These are phyloP conservation scores for Ceratobasidium sp. DNA, from an alignment of 1,284 basidiomycete species.

Conservation along the genomic window DNA sequence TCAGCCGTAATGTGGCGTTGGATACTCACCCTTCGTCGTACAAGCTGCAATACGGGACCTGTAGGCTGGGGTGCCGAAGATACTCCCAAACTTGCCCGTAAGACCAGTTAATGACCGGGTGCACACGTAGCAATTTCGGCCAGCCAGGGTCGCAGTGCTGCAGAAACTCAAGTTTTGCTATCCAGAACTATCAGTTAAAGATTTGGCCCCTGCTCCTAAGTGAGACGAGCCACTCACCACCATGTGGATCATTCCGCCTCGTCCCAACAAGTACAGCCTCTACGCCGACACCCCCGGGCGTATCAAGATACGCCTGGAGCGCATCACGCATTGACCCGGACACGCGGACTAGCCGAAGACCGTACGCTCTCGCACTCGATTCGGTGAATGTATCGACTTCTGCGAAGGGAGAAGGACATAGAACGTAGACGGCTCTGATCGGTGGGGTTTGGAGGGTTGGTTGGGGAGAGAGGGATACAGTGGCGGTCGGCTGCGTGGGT, in stretches of 20 bases:
- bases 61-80: constrained; percentile 69
- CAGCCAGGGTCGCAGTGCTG: constrained; percentile 89
- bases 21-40: constrained; percentile 89
- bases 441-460: constrained; percentile 57
- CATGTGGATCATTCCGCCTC: constrained; percentile 90
- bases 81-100: constrained; percentile 94
- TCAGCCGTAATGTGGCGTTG: constrained; percentile 19
- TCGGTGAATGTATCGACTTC: constrained; percentile 88
- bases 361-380: constrained; percentile 74
- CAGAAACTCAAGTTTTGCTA: constrained; percentile 71
- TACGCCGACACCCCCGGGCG: constrained; percentile 58
- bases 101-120: constrained; percentile 96
- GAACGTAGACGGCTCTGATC: constrained; percentile 89
- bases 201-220: neutral
- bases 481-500: constrained; percentile 44
- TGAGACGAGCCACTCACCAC: constrained; percentile 70
- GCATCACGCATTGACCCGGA: constrained; percentile 83
- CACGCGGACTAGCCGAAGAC: constrained; percentile 80
- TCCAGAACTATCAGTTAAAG: constrained; percentile 33
- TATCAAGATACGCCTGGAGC: constrained; percentile 77
- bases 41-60: constrained; percentile 87
- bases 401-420: constrained; percentile 88
- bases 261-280: constrained; percentile 92
- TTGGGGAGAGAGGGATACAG: constrained; percentile 33
- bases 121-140: constrained; percentile 91